These are phyloP conservation scores for Aspergillus clavatus DNA, from an alignment of 2,329 filamentous ascomycete species.

Conservation along the genomic window DNA sequence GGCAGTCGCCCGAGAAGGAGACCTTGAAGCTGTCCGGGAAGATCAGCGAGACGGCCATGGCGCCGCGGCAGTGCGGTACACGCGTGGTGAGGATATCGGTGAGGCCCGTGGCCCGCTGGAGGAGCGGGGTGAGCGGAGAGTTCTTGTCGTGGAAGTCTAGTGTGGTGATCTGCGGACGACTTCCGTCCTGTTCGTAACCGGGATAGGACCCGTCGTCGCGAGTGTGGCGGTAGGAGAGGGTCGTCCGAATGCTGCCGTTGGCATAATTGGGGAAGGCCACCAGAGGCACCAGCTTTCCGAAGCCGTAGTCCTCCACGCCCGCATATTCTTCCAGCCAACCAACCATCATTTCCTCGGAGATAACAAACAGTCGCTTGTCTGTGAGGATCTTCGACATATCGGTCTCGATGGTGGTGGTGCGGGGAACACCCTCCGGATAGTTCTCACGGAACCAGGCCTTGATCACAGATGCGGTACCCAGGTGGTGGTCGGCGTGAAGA, in stretches of 20 bases:
- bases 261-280: constrained; percentile 29
- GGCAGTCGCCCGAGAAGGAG: constrained; percentile 90
- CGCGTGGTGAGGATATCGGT: constrained; percentile 59
- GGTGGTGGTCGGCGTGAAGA: constrained; percentile 91
- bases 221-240: constrained; percentile 28
- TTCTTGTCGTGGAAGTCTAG: constrained; percentile 25
- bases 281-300: constrained; percentile 52
- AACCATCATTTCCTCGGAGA: constrained; percentile 67
- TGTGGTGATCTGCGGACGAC: constrained; percentile 14
- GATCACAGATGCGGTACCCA: constrained; percentile 77
- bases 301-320: constrained; percentile 70
- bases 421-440: constrained; percentile 35
- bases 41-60: constrained; percentile 71
- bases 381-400: constrained; percentile 35
- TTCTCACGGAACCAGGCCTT: constrained; percentile 68
- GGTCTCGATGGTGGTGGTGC: constrained; percentile 38
- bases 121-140: constrained; percentile 34
- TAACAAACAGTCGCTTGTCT: constrained; percentile 55
- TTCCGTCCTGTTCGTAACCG: constrained; percentile 7
- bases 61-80: constrained; percentile 74
- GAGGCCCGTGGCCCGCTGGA: constrained; percentile 57
- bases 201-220: constrained; percentile 24
- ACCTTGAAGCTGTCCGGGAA: constrained; percentile 78
- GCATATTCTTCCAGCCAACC: constrained; percentile 75
- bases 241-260: constrained; percentile 18